Evolutionary conservation across 2,329 filamentous ascomycete genomes (phyloP), one percentile per base, ranked within the genome.

Genomic region (Pyricularia grisea): DNA sequence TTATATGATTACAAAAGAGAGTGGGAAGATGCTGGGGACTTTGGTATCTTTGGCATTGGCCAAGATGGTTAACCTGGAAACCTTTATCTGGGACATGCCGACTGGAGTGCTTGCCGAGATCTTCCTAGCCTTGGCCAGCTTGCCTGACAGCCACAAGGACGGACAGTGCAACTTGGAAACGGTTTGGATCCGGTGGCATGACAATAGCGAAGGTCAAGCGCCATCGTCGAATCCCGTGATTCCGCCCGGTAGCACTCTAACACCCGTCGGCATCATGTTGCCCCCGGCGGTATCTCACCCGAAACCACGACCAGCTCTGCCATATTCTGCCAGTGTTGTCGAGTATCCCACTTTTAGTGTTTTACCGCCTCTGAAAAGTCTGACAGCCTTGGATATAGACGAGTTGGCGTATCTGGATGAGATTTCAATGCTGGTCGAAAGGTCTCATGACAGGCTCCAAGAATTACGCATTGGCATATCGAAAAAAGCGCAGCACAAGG

Each of bases 41-140:
- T 80, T 95, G 67, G 92, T 93, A 14, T 91, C 92, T 11, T 80
- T 94, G 72, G 91, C 92, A 14, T 84, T 95, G n/a, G 88, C 89
- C 63, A 89, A 91, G 71, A 95, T 95, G 92, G 82, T 88, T 67
- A 92, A 92, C 74, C 83, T 96, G 58, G 92, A 95, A 78, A 89
- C 88, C 0, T 95, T 95, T 74, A 84, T 92, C 3, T 95, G 92
- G 92, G 92, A 96, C 75, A 94, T 95, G 92, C 92, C 92, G 0
- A 95, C 92, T 0, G 92, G 92, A 1, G 90, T 95, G 23, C 80
- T 93, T 68, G 86, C 92, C 68, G 91, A 94, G 76, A 90, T 94
- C 31, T 95, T 93, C 86, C 86, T 93, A 75, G 89, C 92, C 27
- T 82, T 96, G 65, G 88, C 89, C 1, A 92, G 90, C 5, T 81